These are phyloP conservation scores for Cyberlindnera sargentensis DNA, from an alignment of 805 yeast genomes.

Conservation along the genomic window DNA sequence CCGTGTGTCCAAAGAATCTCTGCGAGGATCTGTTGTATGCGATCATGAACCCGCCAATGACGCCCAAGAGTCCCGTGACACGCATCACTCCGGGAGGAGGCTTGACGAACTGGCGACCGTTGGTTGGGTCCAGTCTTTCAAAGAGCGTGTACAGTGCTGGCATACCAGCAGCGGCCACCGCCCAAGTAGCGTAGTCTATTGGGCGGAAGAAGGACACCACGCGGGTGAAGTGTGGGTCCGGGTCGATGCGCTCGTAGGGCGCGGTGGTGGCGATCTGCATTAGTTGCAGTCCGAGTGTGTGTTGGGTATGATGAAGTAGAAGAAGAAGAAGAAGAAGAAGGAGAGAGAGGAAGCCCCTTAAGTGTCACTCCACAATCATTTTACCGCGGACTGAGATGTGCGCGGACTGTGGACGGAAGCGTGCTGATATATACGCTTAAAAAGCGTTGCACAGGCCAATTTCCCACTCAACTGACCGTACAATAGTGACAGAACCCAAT, in stretches of 20 bases:
- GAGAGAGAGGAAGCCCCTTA: not conserved
- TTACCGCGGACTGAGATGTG: too few species aligned
- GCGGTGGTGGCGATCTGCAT: conserved; percentile 6
- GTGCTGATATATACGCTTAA: too few species aligned
- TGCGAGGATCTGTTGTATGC: conserved; percentile 62
- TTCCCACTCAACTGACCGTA: too few species aligned
- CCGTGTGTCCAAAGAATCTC: conserved; percentile 74
- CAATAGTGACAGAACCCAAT: too few species aligned
- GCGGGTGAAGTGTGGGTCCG: conserved; percentile 68
- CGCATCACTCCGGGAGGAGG: conserved; percentile 53
- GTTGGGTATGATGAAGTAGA: not conserved
- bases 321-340: not conserved
- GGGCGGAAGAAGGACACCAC: conserved; percentile 69
- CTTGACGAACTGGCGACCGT: conserved; percentile 38
- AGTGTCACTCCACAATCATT: not conserved
- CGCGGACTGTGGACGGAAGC: too few species aligned
- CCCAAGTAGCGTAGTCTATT: conserved; percentile 53
- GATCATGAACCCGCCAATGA: conserved; percentile 64
- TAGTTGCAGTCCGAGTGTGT: too few species aligned
- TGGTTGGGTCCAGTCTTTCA: conserved; percentile 41
- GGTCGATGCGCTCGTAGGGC: conserved; percentile 49
- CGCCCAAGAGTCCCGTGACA: conserved; percentile 55
- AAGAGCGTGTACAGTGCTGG: conserved; percentile 39
- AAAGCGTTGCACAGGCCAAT: too few species aligned
- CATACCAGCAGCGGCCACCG: conserved; percentile 38